Evolutionary conservation across 495 filamentous ascomycete genomes (phyloP).

Genomic region (Podospora sp.): DNA sequence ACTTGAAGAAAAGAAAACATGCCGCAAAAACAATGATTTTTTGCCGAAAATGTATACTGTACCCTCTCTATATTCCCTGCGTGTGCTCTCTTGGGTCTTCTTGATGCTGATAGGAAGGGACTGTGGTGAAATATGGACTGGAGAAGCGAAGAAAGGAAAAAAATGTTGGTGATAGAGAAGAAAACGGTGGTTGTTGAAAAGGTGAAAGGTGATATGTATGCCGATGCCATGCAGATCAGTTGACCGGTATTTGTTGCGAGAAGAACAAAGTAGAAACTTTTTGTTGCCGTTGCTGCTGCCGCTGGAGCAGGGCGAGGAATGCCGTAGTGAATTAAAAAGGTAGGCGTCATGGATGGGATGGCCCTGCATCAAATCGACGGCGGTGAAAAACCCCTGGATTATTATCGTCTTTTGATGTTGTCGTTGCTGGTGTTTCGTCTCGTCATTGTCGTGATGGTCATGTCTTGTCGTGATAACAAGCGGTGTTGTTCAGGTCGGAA

Average conservation of each 20-base stretch:
- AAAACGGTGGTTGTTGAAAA: no score
- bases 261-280: not conserved
- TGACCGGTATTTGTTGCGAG: not conserved
- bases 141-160: slow-evolving; percentile 17
- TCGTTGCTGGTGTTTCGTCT: not conserved
- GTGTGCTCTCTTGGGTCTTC: slow-evolving; percentile 20
- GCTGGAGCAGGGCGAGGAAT: not conserved
- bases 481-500: no score
- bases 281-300: not conserved
- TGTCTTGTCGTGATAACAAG: slow-evolving; percentile 2
- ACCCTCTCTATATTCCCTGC: slow-evolving; percentile 17
- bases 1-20: slow-evolving; percentile 4
- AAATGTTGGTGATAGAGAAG: not conserved
- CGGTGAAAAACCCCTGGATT: not conserved
- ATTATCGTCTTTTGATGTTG: not conserved
- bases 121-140: not conserved
- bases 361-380: slow-evolving; percentile 12
- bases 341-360: slow-evolving; percentile 4
- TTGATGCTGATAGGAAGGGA: not conserved
- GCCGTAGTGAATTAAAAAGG: not conserved
- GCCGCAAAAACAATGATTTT: not conserved
- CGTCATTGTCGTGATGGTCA: not conserved
- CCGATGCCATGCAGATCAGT: not conserved
- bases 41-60: slow-evolving; percentile 6
- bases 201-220: not conserved